Base-by-base conservation (phyloP, 495 filamentous ascomycete genomes). In the Aspergillus sparsus region DNA sequence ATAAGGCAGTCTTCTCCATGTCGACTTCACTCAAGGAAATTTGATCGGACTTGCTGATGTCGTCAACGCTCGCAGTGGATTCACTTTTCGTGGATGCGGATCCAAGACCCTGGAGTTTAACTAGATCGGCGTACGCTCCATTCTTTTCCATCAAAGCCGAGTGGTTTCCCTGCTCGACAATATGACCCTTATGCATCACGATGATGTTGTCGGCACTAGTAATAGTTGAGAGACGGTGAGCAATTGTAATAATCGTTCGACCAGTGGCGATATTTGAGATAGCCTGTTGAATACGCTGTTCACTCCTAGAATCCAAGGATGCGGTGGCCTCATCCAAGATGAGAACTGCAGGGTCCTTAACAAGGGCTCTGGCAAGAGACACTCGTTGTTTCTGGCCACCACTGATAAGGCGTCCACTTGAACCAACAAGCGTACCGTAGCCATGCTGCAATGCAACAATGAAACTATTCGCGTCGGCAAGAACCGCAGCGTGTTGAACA, bases 251-350 rank as follows among this genome's bases (percentile, higher is more conserved):
- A 35, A 79, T 71, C n/a, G 77, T 80, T 46, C 81, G 69, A 2
- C 77, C 78, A 9, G 55, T 66, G 16, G 80, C 67, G 11, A 80
- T 75, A 36, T 75, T 75, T 37, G 76, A 72, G 54, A 85, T 76
- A 13, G 82, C 80, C 5, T 61, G 62, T 62, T 82, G 83, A 53
- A 85, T 83, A 21, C 76, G 75, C 42, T 71, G 77, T 62, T 85
- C 83, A 49, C 74, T 83, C 44, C 73, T 66, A 5, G 83, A 83
- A 66, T 85, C 83, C 2, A 85, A 46, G 35, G 76, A 77, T 7
- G 70, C 85, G 0, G 90, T 94, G 15, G 91, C 91, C 71, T 96
- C 91, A 66, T 95, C 91, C 7, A 96, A 74, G 35, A 96, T 87
- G 6, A 96, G 74, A 57, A 96, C 87, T n/a, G 84, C 83, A 0